Evolutionary conservation across 2,329 filamentous ascomycete species (phyloP), one percentile per base, ranked within the genome.

Genomic region (Teratosphaeria epicoccoides): DNA sequence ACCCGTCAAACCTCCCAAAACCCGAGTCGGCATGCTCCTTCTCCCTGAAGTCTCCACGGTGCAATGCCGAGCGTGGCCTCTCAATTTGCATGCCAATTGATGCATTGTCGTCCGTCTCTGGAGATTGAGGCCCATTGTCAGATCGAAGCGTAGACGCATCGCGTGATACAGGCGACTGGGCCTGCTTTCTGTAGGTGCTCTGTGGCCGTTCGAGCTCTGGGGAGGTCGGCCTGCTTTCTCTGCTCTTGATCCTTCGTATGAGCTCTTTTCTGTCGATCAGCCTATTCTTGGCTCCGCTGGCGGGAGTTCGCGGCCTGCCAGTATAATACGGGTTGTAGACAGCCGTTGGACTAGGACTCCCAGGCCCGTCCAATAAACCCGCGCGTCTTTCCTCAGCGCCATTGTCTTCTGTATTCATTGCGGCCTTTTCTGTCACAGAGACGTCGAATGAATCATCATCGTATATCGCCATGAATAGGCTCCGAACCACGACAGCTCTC

Each of bases 241-340:
- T 52, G 46, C 57, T 81, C 72, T 96, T 96, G 59, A 96, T 77
- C 57, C 84, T 79, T 68, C 89, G 81, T 52, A 97, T 96, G 61
- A 95, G 73, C 68, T 90, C 85, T 52, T 82, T 81, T 57, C 90
- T 79, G 66, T 88, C 82, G 46, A 72, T 62, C 43, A 66, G 57
- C 26, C 54, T 54, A 26, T 55, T 47, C 48, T 57, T 66, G 51
- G 59, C 64, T 24, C 51, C 56, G 33, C 61, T 60, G 29, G 52
- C 60, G 17, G 63, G 64, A 25, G 64, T 66, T 4, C 61, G 56
- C 6, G 62, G 61, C 24, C 61, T 55, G 23, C 66, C 63, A 22
- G 66, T 67, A 53, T 66, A 68, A 55, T 64, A 69, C 6, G 66
- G 66, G 49, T 69, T 69, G 63, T 59, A 66, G 43, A 64, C 60